Percentiles rank a stretch among this genome's conserved stretches.
Evolutionary conservation across 148 eudicot genomes (phyloP).

Genomic region (Rhododendron williamsianum): DNA sequence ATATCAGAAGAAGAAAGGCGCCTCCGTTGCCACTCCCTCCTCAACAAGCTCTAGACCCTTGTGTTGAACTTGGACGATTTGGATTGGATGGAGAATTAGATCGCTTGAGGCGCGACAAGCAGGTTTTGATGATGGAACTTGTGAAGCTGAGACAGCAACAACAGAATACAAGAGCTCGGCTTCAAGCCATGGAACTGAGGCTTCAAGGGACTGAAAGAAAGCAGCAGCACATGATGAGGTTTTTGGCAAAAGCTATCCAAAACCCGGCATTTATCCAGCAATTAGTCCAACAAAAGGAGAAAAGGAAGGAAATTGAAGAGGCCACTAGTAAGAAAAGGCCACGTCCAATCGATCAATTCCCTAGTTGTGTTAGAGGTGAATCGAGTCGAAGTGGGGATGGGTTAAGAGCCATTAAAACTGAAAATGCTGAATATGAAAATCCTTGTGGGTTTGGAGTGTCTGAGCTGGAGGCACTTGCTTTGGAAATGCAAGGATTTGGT

Average conservation of each 20-base stretch:
- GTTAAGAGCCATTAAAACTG: constrained; percentile 31
- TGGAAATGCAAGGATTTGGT: constrained; percentile 81
- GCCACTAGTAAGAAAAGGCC: constrained; percentile 51
- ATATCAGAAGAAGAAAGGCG: constrained; percentile 63
- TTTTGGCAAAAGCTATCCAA: constrained; percentile 78
- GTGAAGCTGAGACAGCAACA: constrained; percentile 79
- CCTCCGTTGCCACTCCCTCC: constrained; percentile 32
- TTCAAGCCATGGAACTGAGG: constrained; percentile 72
- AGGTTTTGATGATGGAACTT: constrained; percentile 58
- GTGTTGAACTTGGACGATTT: constrained; percentile 55
- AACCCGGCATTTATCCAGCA: constrained; percentile 67
- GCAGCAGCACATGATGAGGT: constrained; percentile 89
- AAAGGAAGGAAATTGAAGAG: constrained; percentile 56
- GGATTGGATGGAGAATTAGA: constrained; percentile 64
- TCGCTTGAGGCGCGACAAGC: constrained; percentile 58
- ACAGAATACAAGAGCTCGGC: constrained; percentile 47
- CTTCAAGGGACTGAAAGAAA: constrained; percentile 63
- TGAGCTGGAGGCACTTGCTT: constrained; percentile 84
- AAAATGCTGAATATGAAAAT: constrained; percentile 43
- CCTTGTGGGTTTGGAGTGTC: constrained; percentile 39
- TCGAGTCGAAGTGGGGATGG: constrained; percentile 24
- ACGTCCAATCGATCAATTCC: constrained; percentile 50
- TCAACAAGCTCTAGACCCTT: constrained; percentile 44
- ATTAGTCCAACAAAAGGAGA: constrained; percentile 51
- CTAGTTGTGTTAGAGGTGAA: constrained; percentile 14